Conservation (phyloP, 2,329 filamentous ascomycete species). For the Botrytis aclada region DNA sequence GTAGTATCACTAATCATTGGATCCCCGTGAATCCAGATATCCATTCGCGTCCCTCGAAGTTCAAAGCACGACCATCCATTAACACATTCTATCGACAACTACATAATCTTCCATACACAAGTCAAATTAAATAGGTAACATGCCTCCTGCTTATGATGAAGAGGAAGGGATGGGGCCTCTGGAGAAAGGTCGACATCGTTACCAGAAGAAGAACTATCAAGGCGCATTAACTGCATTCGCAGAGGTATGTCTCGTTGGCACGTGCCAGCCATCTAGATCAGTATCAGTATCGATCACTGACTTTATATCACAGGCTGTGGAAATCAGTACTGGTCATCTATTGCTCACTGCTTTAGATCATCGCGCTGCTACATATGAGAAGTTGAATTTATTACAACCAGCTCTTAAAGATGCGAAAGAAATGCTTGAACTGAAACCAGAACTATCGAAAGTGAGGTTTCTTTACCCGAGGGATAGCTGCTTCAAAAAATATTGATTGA, state of each 20-base stretch:
- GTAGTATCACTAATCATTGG: background rate
- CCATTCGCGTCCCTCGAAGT: background rate
- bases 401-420: conserved; percentile 37
- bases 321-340: conserved; percentile 29
- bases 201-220: conserved; percentile 34
- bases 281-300: conserved; percentile 14
- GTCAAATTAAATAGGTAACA: background rate
- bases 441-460: conserved; percentile 32
- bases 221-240: conserved; percentile 33
- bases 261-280: background rate
- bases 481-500: background rate
- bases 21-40: background rate
- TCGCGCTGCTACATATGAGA: conserved; percentile 39
- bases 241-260: conserved; percentile 25
- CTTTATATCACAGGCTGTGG: conserved; percentile 28
- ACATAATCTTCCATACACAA: background rate
- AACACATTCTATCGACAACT: background rate
- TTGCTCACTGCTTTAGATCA: conserved; percentile 37
- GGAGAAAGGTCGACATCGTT: conserved; percentile 33
- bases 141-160: conserved; percentile 15
- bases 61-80: background rate
- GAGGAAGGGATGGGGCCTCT: conserved; percentile 32
- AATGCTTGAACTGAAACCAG: conserved; percentile 37
- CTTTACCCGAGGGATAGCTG: background rate
- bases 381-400: conserved; percentile 30